Evolutionary conservation across 768 basidiomycete genomes (phyloP).

Genomic region (Calocera viscosa): DNA sequence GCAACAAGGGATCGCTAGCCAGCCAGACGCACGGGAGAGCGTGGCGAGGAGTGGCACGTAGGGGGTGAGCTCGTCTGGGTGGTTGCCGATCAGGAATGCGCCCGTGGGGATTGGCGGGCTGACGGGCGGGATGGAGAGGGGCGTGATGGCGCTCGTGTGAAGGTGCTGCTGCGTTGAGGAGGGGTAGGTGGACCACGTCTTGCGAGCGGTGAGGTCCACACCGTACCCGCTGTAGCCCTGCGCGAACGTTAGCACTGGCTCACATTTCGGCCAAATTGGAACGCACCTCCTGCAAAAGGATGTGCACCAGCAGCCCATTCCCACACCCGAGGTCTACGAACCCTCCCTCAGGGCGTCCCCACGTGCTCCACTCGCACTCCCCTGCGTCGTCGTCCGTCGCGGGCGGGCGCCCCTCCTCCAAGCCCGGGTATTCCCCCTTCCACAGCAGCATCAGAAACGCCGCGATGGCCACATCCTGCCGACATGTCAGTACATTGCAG

Average conservation of each 20-base stretch:
- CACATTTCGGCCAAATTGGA: neutral
- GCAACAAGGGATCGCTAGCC: slow-evolving; percentile 83
- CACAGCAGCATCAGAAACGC: slow-evolving; percentile 86
- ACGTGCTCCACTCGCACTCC: slow-evolving; percentile 46
- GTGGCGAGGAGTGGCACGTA: slow-evolving; percentile 81
- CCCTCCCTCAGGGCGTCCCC: slow-evolving; percentile 71
- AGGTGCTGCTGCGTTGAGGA: slow-evolving; percentile 46
- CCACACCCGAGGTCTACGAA: slow-evolving; percentile 93
- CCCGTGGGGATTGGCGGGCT: slow-evolving; percentile 32
- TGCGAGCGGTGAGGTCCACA: slow-evolving; percentile 72
- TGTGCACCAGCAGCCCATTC: slow-evolving; percentile 84
- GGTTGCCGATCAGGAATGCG: slow-evolving; percentile 81
- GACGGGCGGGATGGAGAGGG: slow-evolving; percentile 16
- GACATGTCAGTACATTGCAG: slow-evolving; percentile 13
- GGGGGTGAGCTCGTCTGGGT: slow-evolving; percentile 91
- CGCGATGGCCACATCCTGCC: slow-evolving; percentile 85
- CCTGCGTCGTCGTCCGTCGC: slow-evolving; percentile 14
- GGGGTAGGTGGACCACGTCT: slow-evolving; percentile 75
- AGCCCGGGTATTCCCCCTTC: slow-evolving; percentile 51
- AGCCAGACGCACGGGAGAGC: slow-evolving; percentile 46
- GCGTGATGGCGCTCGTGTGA: slow-evolving; percentile 59
- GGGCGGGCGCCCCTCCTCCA: slow-evolving; percentile 7
- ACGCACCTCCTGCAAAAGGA: slow-evolving; percentile 50
- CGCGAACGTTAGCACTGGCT: neutral
- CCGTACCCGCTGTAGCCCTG: slow-evolving; percentile 70